phyloP scores from a whole-genome alignment of 148 eudicot species.

The Dysphania ambrosioides region DNA sequence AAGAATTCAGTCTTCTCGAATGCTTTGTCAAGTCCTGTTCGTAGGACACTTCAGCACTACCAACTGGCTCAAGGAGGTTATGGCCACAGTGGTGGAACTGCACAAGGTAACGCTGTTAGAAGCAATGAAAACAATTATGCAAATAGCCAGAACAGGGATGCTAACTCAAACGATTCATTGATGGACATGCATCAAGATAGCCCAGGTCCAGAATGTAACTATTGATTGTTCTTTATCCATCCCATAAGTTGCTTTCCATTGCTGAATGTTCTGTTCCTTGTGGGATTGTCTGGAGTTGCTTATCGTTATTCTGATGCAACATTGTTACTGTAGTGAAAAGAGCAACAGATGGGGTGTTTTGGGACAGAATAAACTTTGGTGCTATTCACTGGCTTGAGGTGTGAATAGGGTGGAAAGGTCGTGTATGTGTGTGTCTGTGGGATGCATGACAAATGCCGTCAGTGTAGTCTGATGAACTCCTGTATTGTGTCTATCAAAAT shows the following conservation, averaged over 20 bases:
- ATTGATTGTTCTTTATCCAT: slow-evolving; percentile 30
- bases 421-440: slow-evolving; percentile 14
- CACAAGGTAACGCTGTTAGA: slow-evolving; percentile 30
- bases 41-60: slow-evolving; percentile 72
- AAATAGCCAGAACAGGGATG: slow-evolving; percentile 43
- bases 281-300: not conserved
- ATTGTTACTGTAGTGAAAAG: slow-evolving; percentile 14
- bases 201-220: slow-evolving; percentile 58
- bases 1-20: slow-evolving; percentile 77
- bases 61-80: slow-evolving; percentile 57
- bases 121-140: slow-evolving; percentile 33
- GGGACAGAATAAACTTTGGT: slow-evolving; percentile 8
- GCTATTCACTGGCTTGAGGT: slow-evolving; percentile 28
- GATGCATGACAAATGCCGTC: slow-evolving; percentile 4
- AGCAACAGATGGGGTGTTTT: slow-evolving; percentile 9
- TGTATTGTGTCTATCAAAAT: slow-evolving; percentile 22
- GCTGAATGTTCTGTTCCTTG: slow-evolving; percentile 19
- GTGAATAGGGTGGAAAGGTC: slow-evolving; percentile 21
- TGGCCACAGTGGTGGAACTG: slow-evolving; percentile 29
- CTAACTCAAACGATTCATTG: slow-evolving; percentile 59
- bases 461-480: slow-evolving; percentile 26
- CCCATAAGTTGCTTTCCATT: slow-evolving; percentile 15
- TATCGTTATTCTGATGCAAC: slow-evolving; percentile 12
- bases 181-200: slow-evolving; percentile 92
- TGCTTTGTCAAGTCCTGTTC: slow-evolving; percentile 82